A percentile compares a stretch with the other conserved stretches of the same genome.
Conservation (phyloP, 306 rosid species). For the Malus asiatica region DNA sequence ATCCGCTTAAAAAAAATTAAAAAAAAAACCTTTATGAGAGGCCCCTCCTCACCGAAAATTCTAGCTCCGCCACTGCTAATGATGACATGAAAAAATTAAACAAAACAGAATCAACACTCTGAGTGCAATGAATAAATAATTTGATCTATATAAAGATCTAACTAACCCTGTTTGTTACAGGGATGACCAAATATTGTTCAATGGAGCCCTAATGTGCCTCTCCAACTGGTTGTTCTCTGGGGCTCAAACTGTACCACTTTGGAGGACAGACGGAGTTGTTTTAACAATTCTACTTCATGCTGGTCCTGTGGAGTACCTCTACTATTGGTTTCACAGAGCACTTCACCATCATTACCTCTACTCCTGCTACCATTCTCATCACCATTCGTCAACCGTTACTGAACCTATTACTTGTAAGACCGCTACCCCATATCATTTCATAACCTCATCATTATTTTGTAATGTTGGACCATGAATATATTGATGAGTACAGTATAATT, state of each 20-base stretch:
- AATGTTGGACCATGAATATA: no score
- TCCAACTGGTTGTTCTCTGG: not conserved
- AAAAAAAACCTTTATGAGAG: no score
- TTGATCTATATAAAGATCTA: no score
- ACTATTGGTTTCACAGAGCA: conserved; percentile 52
- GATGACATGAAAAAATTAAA: no score
- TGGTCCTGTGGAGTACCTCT: conserved; percentile 34
- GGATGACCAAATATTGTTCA: conserved; percentile 43
- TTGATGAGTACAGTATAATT: no score
- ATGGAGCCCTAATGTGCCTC: conserved; percentile 10
- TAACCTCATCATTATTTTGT: no score
- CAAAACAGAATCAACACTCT: no score
- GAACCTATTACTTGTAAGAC: conserved; percentile 45
- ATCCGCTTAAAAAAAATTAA: no score
- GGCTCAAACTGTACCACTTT: conserved; percentile 5
- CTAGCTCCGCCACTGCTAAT: no score
- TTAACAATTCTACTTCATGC: conserved; percentile 24
- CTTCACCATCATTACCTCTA: conserved; percentile 48
- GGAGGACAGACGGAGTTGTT: conserved; percentile 30
- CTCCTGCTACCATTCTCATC: conserved; percentile 46
- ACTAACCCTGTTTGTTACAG: conserved; percentile 11
- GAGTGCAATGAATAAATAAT: no score
- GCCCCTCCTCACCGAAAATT: no score
- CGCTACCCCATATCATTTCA: not conserved
- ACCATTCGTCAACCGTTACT: conserved; percentile 45